A percentile compares a stretch with the other conserved stretches of the same genome.
Evolutionary conservation across 352 stramenopile species (phyloP).

Genomic region (Globisporangium solare): DNA sequence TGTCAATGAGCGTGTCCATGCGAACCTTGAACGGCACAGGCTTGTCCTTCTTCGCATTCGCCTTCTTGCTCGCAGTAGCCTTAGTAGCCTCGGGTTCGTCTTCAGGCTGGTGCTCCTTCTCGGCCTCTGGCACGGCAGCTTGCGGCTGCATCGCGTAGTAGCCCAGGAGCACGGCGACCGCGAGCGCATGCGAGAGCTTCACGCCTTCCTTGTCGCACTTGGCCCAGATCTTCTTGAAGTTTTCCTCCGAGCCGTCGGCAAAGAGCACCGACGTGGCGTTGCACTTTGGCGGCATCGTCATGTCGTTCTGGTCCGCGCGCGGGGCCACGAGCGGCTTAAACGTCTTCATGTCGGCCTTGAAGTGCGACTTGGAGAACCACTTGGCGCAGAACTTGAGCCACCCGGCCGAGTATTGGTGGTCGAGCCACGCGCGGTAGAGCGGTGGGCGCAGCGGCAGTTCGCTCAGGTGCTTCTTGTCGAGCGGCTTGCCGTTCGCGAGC

Average conservation of each 20-base stretch:
- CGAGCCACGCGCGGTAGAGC: conserved; percentile 9
- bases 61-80: not conserved
- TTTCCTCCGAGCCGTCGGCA: conserved; percentile 7
- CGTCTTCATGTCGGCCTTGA: conserved; percentile 8
- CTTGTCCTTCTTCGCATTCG: not conserved
- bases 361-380: conserved; percentile 3
- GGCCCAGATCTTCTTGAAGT: conserved; percentile 8
- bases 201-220: conserved; percentile 10
- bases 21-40: conserved; percentile 30
- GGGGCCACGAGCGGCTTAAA: conserved; percentile 9
- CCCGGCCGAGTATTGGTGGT: conserved; percentile 2
- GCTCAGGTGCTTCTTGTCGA: not conserved
- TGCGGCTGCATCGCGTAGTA: conserved; percentile 11
- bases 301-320: conserved; percentile 7
- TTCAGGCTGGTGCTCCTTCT: conserved; percentile 2
- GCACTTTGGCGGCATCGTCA: conserved; percentile 6
- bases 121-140: not conserved
- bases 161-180: conserved; percentile 3
- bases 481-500: not conserved
- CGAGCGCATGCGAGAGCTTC: conserved; percentile 8
- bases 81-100: conserved; percentile 1
- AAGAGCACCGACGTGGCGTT: conserved; percentile 13
- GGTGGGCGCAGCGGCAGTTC: conserved; percentile 6
- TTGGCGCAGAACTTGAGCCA: conserved; percentile 11
- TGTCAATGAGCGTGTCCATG: conserved; percentile 36